These are phyloP conservation scores for Trichophyton verrucosum DNA, from an alignment of 2,329 filamentous ascomycete genomes.

Conservation along the genomic window DNA sequence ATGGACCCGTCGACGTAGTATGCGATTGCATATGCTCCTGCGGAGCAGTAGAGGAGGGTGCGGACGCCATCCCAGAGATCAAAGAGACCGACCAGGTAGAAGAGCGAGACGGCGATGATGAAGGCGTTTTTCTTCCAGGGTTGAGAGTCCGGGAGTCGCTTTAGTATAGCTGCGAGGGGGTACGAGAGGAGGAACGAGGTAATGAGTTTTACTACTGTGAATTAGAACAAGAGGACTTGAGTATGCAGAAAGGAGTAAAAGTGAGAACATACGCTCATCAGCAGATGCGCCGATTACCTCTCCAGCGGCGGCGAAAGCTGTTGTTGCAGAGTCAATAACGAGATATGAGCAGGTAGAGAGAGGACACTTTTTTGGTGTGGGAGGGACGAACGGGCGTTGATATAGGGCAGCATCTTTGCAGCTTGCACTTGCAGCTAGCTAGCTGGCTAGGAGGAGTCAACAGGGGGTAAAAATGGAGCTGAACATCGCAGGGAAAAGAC, in stretches of 20 bases:
- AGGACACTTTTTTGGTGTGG: not conserved
- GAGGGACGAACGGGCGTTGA: constrained; percentile 42
- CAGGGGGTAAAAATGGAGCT: not conserved
- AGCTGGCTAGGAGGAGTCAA: not conserved
- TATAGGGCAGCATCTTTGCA: constrained; percentile 49
- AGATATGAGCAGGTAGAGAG: no score
- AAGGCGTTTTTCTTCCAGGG: constrained; percentile 82
- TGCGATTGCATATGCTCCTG: constrained; percentile 70
- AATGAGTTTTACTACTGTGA: constrained; percentile 54
- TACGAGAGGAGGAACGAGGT: constrained; percentile 85
- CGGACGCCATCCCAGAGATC: constrained; percentile 76
- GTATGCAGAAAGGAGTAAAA: not conserved
- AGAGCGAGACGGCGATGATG: constrained; percentile 64
- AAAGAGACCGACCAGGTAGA: constrained; percentile 89
- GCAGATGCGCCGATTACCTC: constrained; percentile 48
- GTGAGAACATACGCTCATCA: constrained; percentile 44
- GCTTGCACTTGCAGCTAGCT: not conserved
- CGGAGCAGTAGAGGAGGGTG: constrained; percentile 67
- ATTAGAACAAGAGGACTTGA: not conserved
- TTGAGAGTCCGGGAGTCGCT: constrained; percentile 73
- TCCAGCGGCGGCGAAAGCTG: constrained; percentile 51
- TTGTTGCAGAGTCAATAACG: constrained; percentile 10
- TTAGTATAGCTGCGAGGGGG: constrained; percentile 75
- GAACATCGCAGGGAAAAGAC: not conserved
- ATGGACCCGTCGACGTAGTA: constrained; percentile 72